phyloP scores from a whole-genome alignment of 192 early-diverging fungal species.

The Phlyctochytrium planicorne region DNA sequence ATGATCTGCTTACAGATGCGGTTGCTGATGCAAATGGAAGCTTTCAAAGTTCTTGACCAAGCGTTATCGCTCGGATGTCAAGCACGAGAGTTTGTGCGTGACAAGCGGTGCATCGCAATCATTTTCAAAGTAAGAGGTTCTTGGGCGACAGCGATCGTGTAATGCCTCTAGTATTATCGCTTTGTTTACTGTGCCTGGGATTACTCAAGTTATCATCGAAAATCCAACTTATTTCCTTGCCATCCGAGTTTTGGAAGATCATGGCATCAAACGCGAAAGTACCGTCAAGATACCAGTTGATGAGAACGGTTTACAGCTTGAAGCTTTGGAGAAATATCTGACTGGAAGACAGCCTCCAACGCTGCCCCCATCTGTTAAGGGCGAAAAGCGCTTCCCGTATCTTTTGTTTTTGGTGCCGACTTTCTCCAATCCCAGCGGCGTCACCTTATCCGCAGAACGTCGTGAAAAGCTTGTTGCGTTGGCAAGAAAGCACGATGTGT shows the following conservation, averaged over 20 bases:
- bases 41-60: constrained; percentile 35
- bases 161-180: constrained; percentile 41
- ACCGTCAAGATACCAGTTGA: constrained; percentile 34
- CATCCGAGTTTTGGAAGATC: constrained; percentile 36
- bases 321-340: constrained; percentile 9
- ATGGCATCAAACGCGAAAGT: constrained; percentile 20
- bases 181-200: constrained; percentile 25
- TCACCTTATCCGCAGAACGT: constrained; percentile 12
- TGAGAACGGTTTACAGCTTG: constrained; percentile 29
- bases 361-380: not conserved
- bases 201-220: constrained; percentile 40
- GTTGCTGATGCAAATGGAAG: too few relatives aligned
- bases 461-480: constrained; percentile 27
- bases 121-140: constrained; percentile 28
- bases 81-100: constrained; percentile 14
- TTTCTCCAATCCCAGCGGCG: constrained; percentile 41
- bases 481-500: constrained; percentile 36
- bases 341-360: not conserved
- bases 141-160: not conserved
- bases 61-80: constrained; percentile 24
- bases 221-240: constrained; percentile 54
- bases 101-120: constrained; percentile 45
- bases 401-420: constrained; percentile 47
- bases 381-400: constrained; percentile 22
- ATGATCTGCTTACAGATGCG: too few relatives aligned